Evolutionary conservation across 305 asterid genomes (phyloP), one percentile per base, ranked within the genome.

Genomic region (Ruellia speciosa): DNA sequence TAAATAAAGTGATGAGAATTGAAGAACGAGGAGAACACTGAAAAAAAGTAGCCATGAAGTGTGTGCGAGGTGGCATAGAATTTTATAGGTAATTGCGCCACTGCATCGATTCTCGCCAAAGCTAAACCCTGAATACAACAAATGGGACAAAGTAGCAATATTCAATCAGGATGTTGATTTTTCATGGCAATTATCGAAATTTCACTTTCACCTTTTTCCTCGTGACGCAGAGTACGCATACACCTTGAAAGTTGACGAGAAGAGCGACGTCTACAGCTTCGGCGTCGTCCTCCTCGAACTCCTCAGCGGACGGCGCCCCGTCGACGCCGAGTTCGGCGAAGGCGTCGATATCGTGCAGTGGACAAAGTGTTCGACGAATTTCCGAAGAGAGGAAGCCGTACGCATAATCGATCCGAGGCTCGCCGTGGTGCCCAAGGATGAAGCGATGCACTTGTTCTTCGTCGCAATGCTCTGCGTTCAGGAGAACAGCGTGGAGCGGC

Each of bases 261-360:
- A 88, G 81, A 88, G 97, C 57, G 99, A 92, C 66, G 96, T 88
- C 5, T 92, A 88, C 72, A 92, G 99, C 75, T 92, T 77, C 52
- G 99, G 99, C 1, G 96, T 92, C 2, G 99, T 92, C 41, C 72
- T 92, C 4, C 65, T 92, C 0, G 99, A 92, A 70, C 85, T 92
- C 17, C 62, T 92, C 64, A 79, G 97, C 0, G 99, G 99, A 16
- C 79, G 85, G 2, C 83, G 88, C 6, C 87, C 99, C 0, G 97
- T 92, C 56, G 97, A 94, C 4, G 95, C 94, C 3, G 96, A 88
- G 43, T 92, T 86, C 15, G 95, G 97, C 0, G 99, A 88, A 20
- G 99, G 97, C 13, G 93, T 84, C 18, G 99, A 92, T 49, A 86
- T 88, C 18, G 99, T 86, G 31, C 96, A 86, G 76, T 93, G 99